A percentile compares a stretch with the other conserved stretches of the same genome.
Conservation (phyloP, 2,329 filamentous ascomycete genomes). For the Cercospora sp. region DNA sequence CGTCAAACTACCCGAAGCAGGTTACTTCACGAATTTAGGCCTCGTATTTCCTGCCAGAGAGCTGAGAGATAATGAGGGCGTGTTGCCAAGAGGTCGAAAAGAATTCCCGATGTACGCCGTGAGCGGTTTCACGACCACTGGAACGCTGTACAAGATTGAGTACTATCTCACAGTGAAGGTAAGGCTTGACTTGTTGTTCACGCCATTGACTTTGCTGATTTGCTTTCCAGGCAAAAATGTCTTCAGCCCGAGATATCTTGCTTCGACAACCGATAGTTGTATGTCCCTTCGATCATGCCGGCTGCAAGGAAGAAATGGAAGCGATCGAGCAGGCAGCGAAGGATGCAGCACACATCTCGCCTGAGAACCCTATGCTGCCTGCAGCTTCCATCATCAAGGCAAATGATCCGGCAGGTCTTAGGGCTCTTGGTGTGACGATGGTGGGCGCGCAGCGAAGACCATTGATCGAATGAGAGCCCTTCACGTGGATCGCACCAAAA, state of each 20-base stretch:
- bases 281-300: constrained; percentile 90
- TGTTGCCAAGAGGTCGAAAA: constrained; percentile 79
- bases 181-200: constrained; percentile 29
- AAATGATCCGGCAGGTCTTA: constrained; percentile 66
- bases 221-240: constrained; percentile 74
- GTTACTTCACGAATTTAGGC: constrained; percentile 89
- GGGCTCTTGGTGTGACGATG: constrained; percentile 62
- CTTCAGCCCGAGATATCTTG: constrained; percentile 81
- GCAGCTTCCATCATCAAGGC: constrained; percentile 78
- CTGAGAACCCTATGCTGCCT: constrained; percentile 90
- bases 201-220: constrained; percentile 19
- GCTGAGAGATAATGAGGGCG: constrained; percentile 79
- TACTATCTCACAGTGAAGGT: constrained; percentile 96
- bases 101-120: constrained; percentile 89
- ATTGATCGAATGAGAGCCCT: constrained; percentile 61
- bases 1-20: constrained; percentile 82
- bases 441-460: constrained; percentile 64
- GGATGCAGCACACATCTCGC: constrained; percentile 83
- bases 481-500: not conserved
- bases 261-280: constrained; percentile 93
- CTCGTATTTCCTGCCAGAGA: constrained; percentile 90
- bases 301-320: constrained; percentile 98
- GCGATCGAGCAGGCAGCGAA: constrained; percentile 95
- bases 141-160: constrained; percentile 95
- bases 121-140: constrained; percentile 88